Percentiles rank a stretch among this genome's conserved stretches.
phyloP scores from a whole-genome alignment of 192 early-diverging fungal species.

The Coemansia sp. region DNA sequence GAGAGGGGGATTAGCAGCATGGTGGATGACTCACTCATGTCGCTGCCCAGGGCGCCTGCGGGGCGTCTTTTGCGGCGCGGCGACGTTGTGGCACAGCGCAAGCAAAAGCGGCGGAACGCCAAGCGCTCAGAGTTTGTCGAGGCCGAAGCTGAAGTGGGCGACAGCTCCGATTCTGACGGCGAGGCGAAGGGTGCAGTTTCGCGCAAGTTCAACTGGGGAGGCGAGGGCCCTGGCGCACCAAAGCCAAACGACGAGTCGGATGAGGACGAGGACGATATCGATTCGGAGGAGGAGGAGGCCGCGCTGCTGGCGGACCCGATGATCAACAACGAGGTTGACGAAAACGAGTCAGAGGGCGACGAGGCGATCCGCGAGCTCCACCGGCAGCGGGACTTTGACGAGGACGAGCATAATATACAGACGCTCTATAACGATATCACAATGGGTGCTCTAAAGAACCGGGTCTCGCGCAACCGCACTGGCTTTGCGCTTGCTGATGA shows the following conservation, averaged over 20 bases:
- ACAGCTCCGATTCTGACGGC: conserved; percentile 38
- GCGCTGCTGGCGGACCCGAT: conserved; percentile 46
- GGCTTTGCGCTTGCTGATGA: conserved; percentile 33
- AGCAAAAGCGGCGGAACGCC: neutral
- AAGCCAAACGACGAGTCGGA: conserved; percentile 7
- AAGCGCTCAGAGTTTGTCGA: conserved; percentile 52
- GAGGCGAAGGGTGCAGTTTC: conserved; percentile 3
- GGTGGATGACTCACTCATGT: neutral
- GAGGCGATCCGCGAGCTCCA: conserved; percentile 43
- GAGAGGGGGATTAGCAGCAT: no score
- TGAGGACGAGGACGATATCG: conserved; percentile 34
- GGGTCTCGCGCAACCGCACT: conserved; percentile 1
- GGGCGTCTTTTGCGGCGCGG: conserved; percentile 12
- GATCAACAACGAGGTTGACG: conserved; percentile 35
- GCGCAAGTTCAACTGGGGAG: conserved; percentile 51
- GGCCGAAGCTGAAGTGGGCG: conserved; percentile 54
- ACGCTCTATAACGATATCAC: conserved; percentile 42
- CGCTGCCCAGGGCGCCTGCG: neutral
- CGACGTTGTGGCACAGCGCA: neutral
- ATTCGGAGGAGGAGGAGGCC: conserved; percentile 42
- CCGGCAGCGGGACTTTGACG: conserved; percentile 34
- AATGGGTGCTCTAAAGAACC: conserved; percentile 31
- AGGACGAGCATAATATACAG: conserved; percentile 44
- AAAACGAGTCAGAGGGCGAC: conserved; percentile 20
- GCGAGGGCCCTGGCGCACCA: neutral